These are phyloP conservation scores for Sisymbrium altissimum DNA, from an alignment of 345 rosid species.

Conservation along the genomic window DNA sequence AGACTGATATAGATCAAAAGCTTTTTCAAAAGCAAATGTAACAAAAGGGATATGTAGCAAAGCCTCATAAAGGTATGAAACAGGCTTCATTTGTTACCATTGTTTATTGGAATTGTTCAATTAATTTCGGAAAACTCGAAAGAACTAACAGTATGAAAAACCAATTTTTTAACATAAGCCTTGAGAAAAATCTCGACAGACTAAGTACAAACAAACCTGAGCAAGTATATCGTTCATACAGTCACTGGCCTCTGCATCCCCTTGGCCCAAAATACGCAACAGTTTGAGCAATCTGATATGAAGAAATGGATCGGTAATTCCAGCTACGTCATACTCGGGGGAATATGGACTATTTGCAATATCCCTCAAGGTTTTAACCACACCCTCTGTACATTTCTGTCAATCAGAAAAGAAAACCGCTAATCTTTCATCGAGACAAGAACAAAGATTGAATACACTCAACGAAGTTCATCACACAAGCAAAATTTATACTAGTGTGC, in stretches of 20 bases:
- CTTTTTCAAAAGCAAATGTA: background rate
- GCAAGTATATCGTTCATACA: conserved; percentile 98
- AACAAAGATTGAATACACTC: background rate
- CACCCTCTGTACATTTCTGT: conserved; percentile 83
- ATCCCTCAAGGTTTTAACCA: conserved; percentile 82
- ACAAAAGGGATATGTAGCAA: background rate
- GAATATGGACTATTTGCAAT: conserved; percentile 87
- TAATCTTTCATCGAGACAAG: conserved; percentile 9
- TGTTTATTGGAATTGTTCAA: background rate
- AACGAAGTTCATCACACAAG: conserved; percentile 2
- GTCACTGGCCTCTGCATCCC: conserved; percentile 94
- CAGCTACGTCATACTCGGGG: conserved; percentile 95
- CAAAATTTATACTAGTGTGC: background rate
- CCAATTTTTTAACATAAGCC: no score
- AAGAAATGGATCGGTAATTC: conserved; percentile 93
- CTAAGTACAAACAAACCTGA: conserved; percentile 56
- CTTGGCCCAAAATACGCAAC: conserved; percentile 81
- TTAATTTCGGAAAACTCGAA: background rate
- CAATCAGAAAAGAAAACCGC: conserved; percentile 19
- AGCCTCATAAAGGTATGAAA: conserved; percentile 4
- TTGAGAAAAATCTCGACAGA: background rate
- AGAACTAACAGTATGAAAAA: background rate
- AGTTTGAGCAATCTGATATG: conserved; percentile 92
- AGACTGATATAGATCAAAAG: conserved; percentile 3
- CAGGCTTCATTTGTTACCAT: conserved; percentile 5